phyloP scores from a whole-genome alignment of 164 flowering plant genomes.

The Vitis labrusca region DNA sequence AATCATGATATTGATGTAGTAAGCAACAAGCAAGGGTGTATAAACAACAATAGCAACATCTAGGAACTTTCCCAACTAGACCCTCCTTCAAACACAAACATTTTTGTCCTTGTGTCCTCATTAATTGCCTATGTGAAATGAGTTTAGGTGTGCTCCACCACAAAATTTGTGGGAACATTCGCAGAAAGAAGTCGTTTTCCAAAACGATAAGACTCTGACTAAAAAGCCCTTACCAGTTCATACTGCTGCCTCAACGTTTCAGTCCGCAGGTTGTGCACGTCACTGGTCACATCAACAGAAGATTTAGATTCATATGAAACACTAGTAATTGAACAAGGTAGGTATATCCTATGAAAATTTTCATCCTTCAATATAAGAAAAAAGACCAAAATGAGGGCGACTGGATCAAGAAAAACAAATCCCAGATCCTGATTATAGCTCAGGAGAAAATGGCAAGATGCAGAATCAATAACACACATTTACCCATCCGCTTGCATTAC shows the following conservation, averaged over 20 bases:
- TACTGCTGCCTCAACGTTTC: slow-evolving; percentile 90
- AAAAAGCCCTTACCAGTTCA: slow-evolving; percentile 56
- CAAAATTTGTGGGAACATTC: neutral
- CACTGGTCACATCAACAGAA: slow-evolving; percentile 46
- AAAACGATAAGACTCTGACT: neutral
- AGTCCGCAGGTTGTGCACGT: slow-evolving; percentile 65
- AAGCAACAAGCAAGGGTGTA: neutral
- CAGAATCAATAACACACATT: neutral
- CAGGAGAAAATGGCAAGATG: neutral
- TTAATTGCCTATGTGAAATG: neutral
- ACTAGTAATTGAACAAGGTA: neutral
- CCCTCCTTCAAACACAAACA: neutral
- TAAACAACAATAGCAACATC: neutral
- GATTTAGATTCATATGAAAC: slow-evolving; percentile 11
- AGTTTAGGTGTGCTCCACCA: neutral
- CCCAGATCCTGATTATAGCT: neutral
- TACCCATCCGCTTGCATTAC: too few species aligned
- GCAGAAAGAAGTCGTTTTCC: neutral
- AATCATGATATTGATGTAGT: neutral
- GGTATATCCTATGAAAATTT: neutral
- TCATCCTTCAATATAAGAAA: neutral
- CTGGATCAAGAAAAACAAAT: neutral
- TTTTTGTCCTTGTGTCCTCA: neutral
- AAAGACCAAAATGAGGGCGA: neutral
- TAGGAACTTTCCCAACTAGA: neutral